A percentile compares a stretch with the other conserved stretches of the same genome.
Conservation (phyloP, 352 stramenopile genomes). For the Globisporangium parvum region DNA sequence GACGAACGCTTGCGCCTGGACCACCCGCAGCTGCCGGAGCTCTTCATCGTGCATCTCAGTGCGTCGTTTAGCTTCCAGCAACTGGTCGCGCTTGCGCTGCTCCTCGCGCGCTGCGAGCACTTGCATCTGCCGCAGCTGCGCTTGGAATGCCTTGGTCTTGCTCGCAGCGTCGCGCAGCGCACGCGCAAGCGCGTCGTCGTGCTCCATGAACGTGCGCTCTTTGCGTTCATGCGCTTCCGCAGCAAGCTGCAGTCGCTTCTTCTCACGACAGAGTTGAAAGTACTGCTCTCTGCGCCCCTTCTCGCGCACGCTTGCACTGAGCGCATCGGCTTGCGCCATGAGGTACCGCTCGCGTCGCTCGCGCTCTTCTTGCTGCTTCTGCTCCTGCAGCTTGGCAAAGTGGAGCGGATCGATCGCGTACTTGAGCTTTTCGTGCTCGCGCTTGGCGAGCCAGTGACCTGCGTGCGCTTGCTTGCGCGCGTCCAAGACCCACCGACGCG, state of each 20-base stretch:
- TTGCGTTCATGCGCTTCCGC: constrained; percentile 25
- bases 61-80: constrained; percentile 45
- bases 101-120: constrained; percentile 26
- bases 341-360: constrained; percentile 43
- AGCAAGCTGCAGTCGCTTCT: constrained; percentile 21
- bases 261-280: constrained; percentile 34
- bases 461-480: constrained; percentile 30
- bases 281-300: constrained; percentile 32
- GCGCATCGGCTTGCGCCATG: constrained; percentile 38
- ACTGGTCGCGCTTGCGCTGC: constrained; percentile 23
- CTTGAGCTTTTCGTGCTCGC: constrained; percentile 33
- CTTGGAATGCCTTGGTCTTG: constrained; percentile 27
- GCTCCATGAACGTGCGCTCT: constrained; percentile 30
- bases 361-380: constrained; percentile 36
- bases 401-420: constrained; percentile 55
- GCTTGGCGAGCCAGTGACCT: constrained; percentile 36
- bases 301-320: constrained; percentile 19
- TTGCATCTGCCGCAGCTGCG: constrained; percentile 37
- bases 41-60: constrained; percentile 68
- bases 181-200: constrained; percentile 32
- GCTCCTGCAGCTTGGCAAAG: constrained; percentile 32
- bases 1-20: constrained; percentile 22
- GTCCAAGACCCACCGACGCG: constrained; percentile 30
- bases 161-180: constrained; percentile 8
- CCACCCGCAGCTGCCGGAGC: constrained; percentile 33